Evolutionary conservation across 768 basidiomycete species (phyloP), one percentile per base, ranked within the genome.

Genomic region (Cystofilobasidium capitatum): DNA sequence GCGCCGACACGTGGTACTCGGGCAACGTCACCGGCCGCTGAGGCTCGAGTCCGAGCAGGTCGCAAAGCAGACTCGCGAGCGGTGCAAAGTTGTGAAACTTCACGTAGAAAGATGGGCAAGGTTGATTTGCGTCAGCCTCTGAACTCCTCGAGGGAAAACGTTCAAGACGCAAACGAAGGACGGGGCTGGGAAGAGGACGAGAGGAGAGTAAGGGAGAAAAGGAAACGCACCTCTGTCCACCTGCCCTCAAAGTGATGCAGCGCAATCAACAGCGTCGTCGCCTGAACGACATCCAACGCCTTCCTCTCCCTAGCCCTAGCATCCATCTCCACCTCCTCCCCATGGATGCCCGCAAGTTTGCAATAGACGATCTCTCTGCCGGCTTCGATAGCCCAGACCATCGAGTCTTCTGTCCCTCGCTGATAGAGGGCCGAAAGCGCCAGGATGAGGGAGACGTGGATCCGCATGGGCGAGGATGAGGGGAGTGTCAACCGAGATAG

Each of bases 31-130:
- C 33, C 1, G 58, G 58, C 8, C 22, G 26, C 20, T 39, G 20
- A 3, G 66, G 66, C 20, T 61, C 66, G 33, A 67, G 58, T 13
- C 66, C 66, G n/a, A 67, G 47, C 45, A 67, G 66, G n/a, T 67
- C 66, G 39, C 59, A 40, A 20, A 60, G 17, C 10, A 29, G 42
- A 22, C 51, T 44, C 14, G 57, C 42, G n/a, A 67, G 49, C 13
- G 66, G 58, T 16, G 66, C 45, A 54, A 67, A 67, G 29, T 49
- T 67, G 51, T 67, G 60, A 35, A 67, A 67, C 66, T 66, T 35
- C 13, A 24, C 22, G 24, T 12, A 20, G 39, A 45, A 65, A 58
- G 39, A 29, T 24, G 8, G 44, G 24, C 0, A 20, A n/a, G 14
- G 3, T 17, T 9, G 61, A 29, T 49, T 55, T 17, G 39, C 62